Conservation (phyloP, 129 eudicot genomes). For the Calendula officinalis region DNA sequence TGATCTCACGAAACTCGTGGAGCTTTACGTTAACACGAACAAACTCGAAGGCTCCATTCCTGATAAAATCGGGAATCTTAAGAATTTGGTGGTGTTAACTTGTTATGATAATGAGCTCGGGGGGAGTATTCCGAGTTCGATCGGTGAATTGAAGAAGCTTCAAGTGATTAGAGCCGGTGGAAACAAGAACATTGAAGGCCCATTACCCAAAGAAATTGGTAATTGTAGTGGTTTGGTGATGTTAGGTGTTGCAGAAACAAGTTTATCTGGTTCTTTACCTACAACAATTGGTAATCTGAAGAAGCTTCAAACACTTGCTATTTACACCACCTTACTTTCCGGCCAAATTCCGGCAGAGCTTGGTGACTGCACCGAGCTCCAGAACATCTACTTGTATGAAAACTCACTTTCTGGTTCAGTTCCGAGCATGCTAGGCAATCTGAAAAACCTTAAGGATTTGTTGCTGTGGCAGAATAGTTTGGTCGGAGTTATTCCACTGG, state of each 20-base stretch:
- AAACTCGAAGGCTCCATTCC: slow-evolving; percentile 66
- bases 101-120: slow-evolving; percentile 73
- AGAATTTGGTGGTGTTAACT: slow-evolving; percentile 47
- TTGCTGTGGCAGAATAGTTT: slow-evolving; percentile 82
- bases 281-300: slow-evolving; percentile 61
- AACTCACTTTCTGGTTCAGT: slow-evolving; percentile 81
- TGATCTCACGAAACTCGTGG: slow-evolving; percentile 50
- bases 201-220: slow-evolving; percentile 72
- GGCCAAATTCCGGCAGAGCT: slow-evolving; percentile 87
- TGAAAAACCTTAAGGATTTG: slow-evolving; percentile 53
- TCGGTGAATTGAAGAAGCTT: slow-evolving; percentile 61
- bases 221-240: slow-evolving; percentile 58
- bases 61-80: slow-evolving; percentile 53
- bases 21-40: slow-evolving; percentile 62
- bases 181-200: slow-evolving; percentile 82
- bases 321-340: slow-evolving; percentile 85
- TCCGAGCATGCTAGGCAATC: slow-evolving; percentile 57
- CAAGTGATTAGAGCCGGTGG: slow-evolving; percentile 82
- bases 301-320: slow-evolving; percentile 69
- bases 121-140: slow-evolving; percentile 55
- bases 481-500: slow-evolving; percentile 71
- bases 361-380: slow-evolving; percentile 69
- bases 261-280: slow-evolving; percentile 79
- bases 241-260: slow-evolving; percentile 88
- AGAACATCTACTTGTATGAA: slow-evolving; percentile 73